Conservation (phyloP, 2,329 filamentous ascomycete genomes). For the Colletotrichum sp. region DNA sequence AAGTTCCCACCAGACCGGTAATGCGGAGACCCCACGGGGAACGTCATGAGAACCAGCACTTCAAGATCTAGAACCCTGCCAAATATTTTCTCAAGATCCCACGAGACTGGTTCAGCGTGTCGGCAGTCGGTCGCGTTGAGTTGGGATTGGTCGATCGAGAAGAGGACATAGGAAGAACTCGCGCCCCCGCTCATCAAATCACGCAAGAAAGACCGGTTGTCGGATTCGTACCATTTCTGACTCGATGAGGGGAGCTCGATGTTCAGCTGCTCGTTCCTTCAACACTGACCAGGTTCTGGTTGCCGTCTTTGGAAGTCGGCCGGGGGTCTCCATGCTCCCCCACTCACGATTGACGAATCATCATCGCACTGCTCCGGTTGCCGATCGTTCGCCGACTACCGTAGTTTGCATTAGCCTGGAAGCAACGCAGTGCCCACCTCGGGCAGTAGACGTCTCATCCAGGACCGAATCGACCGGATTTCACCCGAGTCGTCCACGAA, state of each 20-base stretch:
- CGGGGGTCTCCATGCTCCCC: neutral
- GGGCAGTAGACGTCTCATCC: neutral
- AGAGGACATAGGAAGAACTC: neutral
- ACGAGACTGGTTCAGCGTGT: neutral
- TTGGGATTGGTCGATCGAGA: neutral
- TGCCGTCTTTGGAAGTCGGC: neutral
- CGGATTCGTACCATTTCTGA: neutral
- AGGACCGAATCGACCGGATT: neutral
- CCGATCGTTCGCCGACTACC: neutral
- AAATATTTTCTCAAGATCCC: neutral
- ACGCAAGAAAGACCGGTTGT: neutral
- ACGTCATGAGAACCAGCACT: neutral
- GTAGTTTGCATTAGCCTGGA: neutral
- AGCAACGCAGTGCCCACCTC: neutral
- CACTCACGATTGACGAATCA: neutral
- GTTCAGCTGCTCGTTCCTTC: neutral
- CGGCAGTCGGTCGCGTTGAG: neutral
- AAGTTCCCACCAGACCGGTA: neutral
- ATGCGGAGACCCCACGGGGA: neutral
- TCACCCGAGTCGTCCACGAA: neutral
- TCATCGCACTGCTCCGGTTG: neutral
- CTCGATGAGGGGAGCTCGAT: neutral
- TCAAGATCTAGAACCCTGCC: neutral
- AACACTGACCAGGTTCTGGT: neutral
- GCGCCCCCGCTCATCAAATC: neutral